phyloP scores from a whole-genome alignment of 768 basidiomycete species.

The Pulveroboletus ravenelii region DNA sequence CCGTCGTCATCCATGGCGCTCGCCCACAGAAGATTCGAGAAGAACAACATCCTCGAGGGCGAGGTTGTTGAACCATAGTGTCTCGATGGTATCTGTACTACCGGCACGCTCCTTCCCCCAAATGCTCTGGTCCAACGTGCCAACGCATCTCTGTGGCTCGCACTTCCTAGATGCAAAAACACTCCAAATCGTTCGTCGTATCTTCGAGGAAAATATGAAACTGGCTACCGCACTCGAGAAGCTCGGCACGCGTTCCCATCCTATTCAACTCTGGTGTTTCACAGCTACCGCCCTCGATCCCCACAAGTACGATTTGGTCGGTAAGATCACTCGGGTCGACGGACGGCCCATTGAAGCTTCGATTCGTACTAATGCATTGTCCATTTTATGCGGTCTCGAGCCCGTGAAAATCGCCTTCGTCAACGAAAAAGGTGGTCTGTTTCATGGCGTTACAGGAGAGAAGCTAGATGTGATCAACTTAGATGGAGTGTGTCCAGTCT shows the following conservation, averaged over 20 bases:
- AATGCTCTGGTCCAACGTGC: not conserved
- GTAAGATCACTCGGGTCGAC: slow-evolving; percentile 91
- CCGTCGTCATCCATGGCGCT: slow-evolving; percentile 93
- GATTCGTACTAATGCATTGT: slow-evolving; percentile 92
- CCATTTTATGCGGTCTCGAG: slow-evolving; percentile 92
- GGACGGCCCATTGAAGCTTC: slow-evolving; percentile 96
- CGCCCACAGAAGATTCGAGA: slow-evolving; percentile 77
- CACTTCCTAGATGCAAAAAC: slow-evolving; percentile 75
- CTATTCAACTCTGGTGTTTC: slow-evolving; percentile 96
- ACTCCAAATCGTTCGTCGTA: slow-evolving; percentile 87
- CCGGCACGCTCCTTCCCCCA: slow-evolving; percentile 48
- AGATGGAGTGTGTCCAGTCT: slow-evolving; percentile 63
- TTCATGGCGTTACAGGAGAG: slow-evolving; percentile 97
- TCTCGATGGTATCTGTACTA: slow-evolving; percentile 95
- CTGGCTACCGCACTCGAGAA: slow-evolving; percentile 90
- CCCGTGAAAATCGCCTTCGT: slow-evolving; percentile 98
- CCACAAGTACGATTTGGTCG: slow-evolving; percentile 92
- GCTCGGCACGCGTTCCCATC: slow-evolving; percentile 93
- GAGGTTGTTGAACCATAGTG: slow-evolving; percentile 91
- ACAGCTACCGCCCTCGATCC: slow-evolving; percentile 95
- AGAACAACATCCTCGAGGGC: slow-evolving; percentile 78
- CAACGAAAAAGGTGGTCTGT: slow-evolving; percentile 97
- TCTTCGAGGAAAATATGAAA: slow-evolving; percentile 96
- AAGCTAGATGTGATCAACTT: slow-evolving; percentile 95
- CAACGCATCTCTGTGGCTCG: not conserved